Base-by-base conservation (phyloP, 345 rosid species). In the Carallia pectinifolia region DNA sequence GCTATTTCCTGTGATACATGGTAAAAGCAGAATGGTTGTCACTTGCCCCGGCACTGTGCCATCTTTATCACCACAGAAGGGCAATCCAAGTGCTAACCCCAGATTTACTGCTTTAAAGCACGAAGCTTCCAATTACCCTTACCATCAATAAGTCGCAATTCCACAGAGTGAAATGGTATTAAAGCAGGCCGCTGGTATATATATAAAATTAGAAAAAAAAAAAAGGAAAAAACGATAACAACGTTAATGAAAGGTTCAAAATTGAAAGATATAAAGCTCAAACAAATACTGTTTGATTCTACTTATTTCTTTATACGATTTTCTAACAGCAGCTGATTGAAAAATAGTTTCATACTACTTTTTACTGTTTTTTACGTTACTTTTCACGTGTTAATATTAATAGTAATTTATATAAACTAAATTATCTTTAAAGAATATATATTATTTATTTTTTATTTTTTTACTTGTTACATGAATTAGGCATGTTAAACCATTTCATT, bases 81-180 rank as follows among this genome's bases (percentile, higher is more conserved):
- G 7, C 53, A 30, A n/a, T 63, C 48, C 38, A 17, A 39, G 39
- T 5, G 62, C 61, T 37, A 33, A 27, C 62, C 60, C 16, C 58
- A 9, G 31, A n/a, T 61, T 86, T 81, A 82, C 63, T 82, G 86
- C 72, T 81, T 80, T 52, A 95, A 88, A 27, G 82, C 58, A 47
- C 90, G 94, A 27, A 95, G 97, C 75, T 95, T 94, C 99, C 99
- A 95, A 72, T 85, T 81, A 55, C 98, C 99, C 86, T 95, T 97
- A 19, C 98, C 99, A 66, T 95, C 97, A 54, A 90, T 86, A 65
- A 95, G 86, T 76, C 92, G 85, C 56, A 95, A 71, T 80, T 90
- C 98, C 82, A 83, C 56, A 0, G 96, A 79, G 64, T 95, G 99
- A 80, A 88, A 95, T 10, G 92, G 97, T 75, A 92, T 90, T 65